phyloP scores from a whole-genome alignment of 2,329 filamentous ascomycete genomes.

The Nemania sp. region DNA sequence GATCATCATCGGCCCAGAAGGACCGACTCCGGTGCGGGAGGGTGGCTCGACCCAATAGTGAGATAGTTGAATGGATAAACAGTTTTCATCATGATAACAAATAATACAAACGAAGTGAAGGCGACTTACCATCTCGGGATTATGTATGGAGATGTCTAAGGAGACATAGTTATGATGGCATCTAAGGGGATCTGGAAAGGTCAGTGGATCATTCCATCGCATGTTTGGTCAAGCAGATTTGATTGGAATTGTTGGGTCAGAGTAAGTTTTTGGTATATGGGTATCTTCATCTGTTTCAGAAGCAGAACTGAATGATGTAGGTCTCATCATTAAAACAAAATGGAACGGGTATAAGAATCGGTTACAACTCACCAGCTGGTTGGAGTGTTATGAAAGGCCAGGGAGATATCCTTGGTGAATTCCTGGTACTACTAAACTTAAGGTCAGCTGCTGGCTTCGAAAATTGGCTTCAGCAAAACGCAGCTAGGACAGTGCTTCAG shows the following conservation, averaged over 20 bases:
- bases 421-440: conserved; percentile 6
- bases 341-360: neutral
- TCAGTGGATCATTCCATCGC: conserved; percentile 21
- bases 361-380: conserved; percentile 13
- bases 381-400: too few relatives aligned
- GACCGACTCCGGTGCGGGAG: conserved; percentile 69
- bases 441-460: conserved; percentile 24
- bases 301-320: conserved; percentile 72
- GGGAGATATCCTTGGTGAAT: neutral
- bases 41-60: conserved; percentile 67
- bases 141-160: too few relatives aligned
- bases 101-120: neutral
- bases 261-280: conserved; percentile 64
- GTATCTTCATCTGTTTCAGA: conserved; percentile 70
- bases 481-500: conserved; percentile 53
- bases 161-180: too few relatives aligned
- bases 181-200: conserved; percentile 4
- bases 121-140: conserved; percentile 3
- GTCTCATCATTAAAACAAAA: conserved; percentile 64
- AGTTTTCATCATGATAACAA: conserved; percentile 57
- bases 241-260: conserved; percentile 42
- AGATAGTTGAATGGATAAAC: conserved; percentile 79
- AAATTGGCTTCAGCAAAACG: conserved; percentile 22
- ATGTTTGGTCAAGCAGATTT: neutral
- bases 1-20: conserved; percentile 58